Conservation (phyloP, 2,329 filamentous ascomycete species). For the Penicillium sp. region DNA sequence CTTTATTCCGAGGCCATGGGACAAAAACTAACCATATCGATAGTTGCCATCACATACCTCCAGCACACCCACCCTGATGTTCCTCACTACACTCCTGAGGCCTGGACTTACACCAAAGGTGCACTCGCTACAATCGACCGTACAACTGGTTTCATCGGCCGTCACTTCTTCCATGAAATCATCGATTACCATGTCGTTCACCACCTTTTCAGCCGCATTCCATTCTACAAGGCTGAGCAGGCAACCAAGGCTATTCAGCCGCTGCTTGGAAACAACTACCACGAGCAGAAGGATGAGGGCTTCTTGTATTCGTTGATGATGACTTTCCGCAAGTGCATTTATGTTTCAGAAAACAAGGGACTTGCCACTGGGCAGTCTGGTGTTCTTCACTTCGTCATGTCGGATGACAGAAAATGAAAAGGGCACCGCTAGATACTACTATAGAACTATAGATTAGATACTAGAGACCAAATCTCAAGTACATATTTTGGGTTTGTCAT, state of each 20-base stretch:
- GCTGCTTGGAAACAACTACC: conserved; percentile 57
- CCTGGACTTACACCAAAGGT: conserved; percentile 63
- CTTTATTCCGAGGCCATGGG: not conserved
- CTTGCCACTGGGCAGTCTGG: conserved; percentile 23
- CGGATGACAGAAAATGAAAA: conserved; percentile 13
- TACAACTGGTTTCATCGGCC: conserved; percentile 63
- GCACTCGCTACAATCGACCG: conserved; percentile 64
- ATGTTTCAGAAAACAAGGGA: conserved; percentile 40
- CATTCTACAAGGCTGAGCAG: conserved; percentile 61
- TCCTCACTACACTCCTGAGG: conserved; percentile 58
- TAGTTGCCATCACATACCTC: conserved; percentile 72
- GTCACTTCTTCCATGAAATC: conserved; percentile 66
- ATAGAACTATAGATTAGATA: conserved; percentile 1
- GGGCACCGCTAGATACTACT: not conserved
- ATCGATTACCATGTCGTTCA: conserved; percentile 65
- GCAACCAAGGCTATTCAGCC: conserved; percentile 58
- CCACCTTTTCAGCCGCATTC: conserved; percentile 61
- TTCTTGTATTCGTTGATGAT: conserved; percentile 50
- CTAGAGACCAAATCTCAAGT: not conserved
- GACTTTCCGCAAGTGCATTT: conserved; percentile 51
- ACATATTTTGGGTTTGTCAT: not conserved
- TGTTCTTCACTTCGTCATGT: conserved; percentile 22
- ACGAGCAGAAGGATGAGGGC: conserved; percentile 35
- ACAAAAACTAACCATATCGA: conserved; percentile 1
- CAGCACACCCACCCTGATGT: conserved; percentile 65